Conservation (phyloP, 2,329 filamentous ascomycete species). For the Phyllosticta citribraziliensis region DNA sequence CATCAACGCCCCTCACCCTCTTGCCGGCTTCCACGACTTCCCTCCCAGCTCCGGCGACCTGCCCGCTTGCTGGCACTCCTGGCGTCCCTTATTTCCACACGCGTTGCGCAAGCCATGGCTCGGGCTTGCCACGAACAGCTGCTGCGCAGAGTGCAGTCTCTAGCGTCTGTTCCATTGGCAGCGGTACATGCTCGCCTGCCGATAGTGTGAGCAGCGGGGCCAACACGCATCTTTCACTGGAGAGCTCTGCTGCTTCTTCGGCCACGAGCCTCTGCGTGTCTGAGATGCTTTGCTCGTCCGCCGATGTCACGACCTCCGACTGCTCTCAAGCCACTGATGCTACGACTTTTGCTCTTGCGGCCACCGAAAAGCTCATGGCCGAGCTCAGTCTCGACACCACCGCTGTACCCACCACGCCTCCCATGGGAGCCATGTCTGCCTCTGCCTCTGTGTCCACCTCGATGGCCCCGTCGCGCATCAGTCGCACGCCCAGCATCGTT, state of each 20-base stretch:
- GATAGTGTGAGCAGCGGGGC: background rate
- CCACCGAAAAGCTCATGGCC: slow-evolving; percentile 8
- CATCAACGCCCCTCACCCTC: background rate
- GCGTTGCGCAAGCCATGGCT: background rate
- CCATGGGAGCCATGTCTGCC: background rate
- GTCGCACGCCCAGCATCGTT: background rate
- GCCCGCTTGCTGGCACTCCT: background rate
- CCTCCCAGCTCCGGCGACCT: background rate
- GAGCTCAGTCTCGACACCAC: slow-evolving; percentile 3
- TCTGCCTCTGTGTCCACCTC: background rate
- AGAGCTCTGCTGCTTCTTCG: background rate
- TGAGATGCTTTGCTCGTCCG: background rate
- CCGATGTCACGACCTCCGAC: background rate
- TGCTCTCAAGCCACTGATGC: background rate
- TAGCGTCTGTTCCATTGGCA: background rate
- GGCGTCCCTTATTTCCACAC: background rate
- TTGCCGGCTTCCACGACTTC: background rate
- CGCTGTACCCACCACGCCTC: background rate
- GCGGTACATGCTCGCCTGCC: background rate
- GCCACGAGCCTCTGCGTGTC: background rate
- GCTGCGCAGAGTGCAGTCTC: background rate
- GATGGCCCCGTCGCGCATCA: background rate
- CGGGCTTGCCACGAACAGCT: background rate
- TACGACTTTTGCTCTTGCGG: background rate
- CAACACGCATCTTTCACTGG: background rate